Conservation (phyloP, 2,329 filamentous ascomycete genomes). For the Fusarium armeniacum region DNA sequence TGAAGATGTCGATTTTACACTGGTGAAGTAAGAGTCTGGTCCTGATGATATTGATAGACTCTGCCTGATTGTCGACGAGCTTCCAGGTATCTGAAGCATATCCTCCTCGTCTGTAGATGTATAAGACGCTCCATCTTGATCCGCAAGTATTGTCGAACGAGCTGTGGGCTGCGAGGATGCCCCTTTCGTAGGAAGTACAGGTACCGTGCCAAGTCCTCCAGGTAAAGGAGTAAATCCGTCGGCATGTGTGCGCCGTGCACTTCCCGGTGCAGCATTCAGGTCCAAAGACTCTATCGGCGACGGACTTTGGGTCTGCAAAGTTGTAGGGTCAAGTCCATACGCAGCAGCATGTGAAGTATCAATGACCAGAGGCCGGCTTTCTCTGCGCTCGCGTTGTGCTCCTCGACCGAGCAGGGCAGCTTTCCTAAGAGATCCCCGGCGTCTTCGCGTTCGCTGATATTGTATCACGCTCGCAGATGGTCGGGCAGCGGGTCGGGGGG, state of each 20-base stretch:
- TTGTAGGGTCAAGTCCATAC: conserved; percentile 36
- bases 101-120: conserved; percentile 89
- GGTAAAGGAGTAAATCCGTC: conserved; percentile 60
- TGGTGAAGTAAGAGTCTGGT: conserved; percentile 73
- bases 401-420: conserved; percentile 85
- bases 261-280: conserved; percentile 61
- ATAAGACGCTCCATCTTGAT: conserved; percentile 45
- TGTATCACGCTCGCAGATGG: conserved; percentile 53
- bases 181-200: conserved; percentile 31
- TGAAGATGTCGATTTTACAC: conserved; percentile 56
- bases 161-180: conserved; percentile 32
- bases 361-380: conserved; percentile 62
- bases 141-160: conserved; percentile 27
- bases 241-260: conserved; percentile 62
- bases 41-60: conserved; percentile 65
- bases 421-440: conserved; percentile 89
- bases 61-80: conserved; percentile 60
- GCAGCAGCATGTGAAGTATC: conserved; percentile 55
- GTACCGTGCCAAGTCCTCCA: conserved; percentile 36
- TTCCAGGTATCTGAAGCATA: conserved; percentile 72
- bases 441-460: conserved; percentile 71
- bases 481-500: conserved; percentile 50
- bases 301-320: conserved; percentile 42
- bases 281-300: conserved; percentile 57
- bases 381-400: conserved; percentile 71